Conservation (phyloP, 169 alveolate genomes). For the Theileria sp. region DNA sequence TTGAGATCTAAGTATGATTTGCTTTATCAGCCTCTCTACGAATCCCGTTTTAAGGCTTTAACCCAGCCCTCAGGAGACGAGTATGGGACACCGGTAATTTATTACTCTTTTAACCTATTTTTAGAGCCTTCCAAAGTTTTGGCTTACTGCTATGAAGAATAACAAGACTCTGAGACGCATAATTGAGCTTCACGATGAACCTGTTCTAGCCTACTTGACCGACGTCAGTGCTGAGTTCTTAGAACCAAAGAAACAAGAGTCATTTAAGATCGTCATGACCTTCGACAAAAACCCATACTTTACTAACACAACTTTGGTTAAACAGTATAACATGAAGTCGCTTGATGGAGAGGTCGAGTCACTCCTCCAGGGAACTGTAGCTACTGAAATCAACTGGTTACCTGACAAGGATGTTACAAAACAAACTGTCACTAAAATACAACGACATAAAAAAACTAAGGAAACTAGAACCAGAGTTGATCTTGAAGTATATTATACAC, state of each 20-base stretch:
- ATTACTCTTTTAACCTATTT: conserved; percentile 19
- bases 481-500: conserved; percentile 46
- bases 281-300: conserved; percentile 76
- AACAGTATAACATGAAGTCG: conserved; percentile 78
- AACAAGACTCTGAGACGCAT: conserved; percentile 73
- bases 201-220: conserved; percentile 72
- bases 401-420: conserved; percentile 75
- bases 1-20: conserved; percentile 74
- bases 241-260: conserved; percentile 75
- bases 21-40: conserved; percentile 74
- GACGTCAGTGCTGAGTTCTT: conserved; percentile 77
- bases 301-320: conserved; percentile 70
- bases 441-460: conserved; percentile 74
- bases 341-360: conserved; percentile 80
- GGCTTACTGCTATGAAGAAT: conserved; percentile 78
- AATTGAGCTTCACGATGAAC: conserved; percentile 76
- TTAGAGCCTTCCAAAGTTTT: conserved; percentile 73
- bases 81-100: conserved; percentile 58
- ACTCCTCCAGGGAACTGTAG: conserved; percentile 78
- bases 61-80: conserved; percentile 59
- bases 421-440: conserved; percentile 74
- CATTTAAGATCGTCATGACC: conserved; percentile 71
- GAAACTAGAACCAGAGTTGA: conserved; percentile 75
- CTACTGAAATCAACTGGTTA: conserved; percentile 78
- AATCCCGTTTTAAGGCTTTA: conserved; percentile 53